Conservation (phyloP, 2,329 filamentous ascomycete species). For the Bipolaris sorokiniana region DNA sequence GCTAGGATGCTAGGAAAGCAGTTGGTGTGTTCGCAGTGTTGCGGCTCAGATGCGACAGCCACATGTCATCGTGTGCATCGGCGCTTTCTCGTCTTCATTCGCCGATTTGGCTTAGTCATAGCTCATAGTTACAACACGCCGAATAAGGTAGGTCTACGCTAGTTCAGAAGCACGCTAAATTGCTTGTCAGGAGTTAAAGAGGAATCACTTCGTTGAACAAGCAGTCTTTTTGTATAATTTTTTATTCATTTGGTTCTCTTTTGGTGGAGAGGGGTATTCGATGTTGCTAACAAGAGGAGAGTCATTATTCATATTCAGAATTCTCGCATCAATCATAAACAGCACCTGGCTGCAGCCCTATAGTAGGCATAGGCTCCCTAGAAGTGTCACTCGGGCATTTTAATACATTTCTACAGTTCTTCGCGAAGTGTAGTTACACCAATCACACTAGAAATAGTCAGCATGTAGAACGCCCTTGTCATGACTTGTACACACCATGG, state of each 20-base stretch:
- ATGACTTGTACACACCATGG: constrained; percentile 48
- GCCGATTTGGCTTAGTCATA: constrained; percentile 20
- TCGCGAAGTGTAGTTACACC: constrained; percentile 48
- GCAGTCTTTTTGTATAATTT: background rate
- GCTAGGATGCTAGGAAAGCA: constrained; percentile 5
- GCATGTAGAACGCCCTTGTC: background rate
- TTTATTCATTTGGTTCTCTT: background rate
- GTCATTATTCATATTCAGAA: constrained; percentile 16
- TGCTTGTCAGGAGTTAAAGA: background rate
- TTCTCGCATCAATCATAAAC: background rate
- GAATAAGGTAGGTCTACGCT: background rate
- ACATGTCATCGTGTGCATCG: constrained; percentile 45
- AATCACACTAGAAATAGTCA: constrained; percentile 45
- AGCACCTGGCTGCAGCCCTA: background rate
- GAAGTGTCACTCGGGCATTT: background rate
- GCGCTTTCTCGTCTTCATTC: constrained; percentile 33
- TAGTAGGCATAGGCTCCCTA: background rate
- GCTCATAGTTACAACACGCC: background rate
- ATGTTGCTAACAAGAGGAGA: constrained; percentile 16
- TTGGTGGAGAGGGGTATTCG: constrained; percentile 28
- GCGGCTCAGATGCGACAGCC: constrained; percentile 30
- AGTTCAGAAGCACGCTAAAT: background rate
- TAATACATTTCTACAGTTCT: constrained; percentile 46
- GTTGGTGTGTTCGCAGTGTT: constrained; percentile 19
- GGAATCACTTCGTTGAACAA: background rate